phyloP scores from a whole-genome alignment of 805 yeast species.

The Scheffersomyces ergatensis region DNA sequence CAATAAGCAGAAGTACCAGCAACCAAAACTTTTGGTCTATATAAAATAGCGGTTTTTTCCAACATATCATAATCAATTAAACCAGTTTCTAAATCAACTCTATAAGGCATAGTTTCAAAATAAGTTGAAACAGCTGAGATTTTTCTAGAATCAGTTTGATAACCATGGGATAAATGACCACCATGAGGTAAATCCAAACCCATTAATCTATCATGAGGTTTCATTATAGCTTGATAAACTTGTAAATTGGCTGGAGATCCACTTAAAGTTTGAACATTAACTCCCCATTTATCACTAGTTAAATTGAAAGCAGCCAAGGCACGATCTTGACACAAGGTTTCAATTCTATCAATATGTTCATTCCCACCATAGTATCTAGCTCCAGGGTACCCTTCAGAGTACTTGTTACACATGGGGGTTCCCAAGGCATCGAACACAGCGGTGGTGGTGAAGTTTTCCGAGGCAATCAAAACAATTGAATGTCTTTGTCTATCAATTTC shows the following conservation, averaged over 20 bases:
- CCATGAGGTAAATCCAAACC: slow-evolving; percentile 98
- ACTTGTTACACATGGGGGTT: slow-evolving; percentile 95
- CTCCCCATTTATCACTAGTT: slow-evolving; percentile 89
- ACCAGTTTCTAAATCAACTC: slow-evolving; percentile 83
- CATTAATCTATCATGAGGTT: slow-evolving; percentile 91
- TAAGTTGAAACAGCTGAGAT: slow-evolving; percentile 90
- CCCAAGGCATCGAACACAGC: slow-evolving; percentile 94
- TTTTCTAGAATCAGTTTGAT: slow-evolving; percentile 86
- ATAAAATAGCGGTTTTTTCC: slow-evolving; percentile 76
- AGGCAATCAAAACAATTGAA: slow-evolving; percentile 89
- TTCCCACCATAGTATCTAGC: slow-evolving; percentile 98
- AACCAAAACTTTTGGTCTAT: slow-evolving; percentile 91
- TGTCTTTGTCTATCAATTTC: slow-evolving; percentile 87
- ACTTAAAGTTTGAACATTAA: slow-evolving; percentile 90
- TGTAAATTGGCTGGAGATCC: slow-evolving; percentile 97
- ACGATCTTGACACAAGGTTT: slow-evolving; percentile 83
- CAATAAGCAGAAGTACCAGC: slow-evolving; percentile 98
- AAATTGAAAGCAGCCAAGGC: slow-evolving; percentile 82
- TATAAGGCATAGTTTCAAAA: slow-evolving; percentile 97
- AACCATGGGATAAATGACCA: slow-evolving; percentile 97
- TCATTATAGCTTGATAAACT: slow-evolving; percentile 84
- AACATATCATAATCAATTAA: slow-evolving; percentile 87
- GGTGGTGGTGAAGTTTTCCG: slow-evolving; percentile 93
- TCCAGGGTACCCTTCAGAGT: slow-evolving; percentile 98
- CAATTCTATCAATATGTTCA: slow-evolving; percentile 89